Evolutionary conservation across 768 basidiomycete species (phyloP).

Genomic region (Podaxis sp.): DNA sequence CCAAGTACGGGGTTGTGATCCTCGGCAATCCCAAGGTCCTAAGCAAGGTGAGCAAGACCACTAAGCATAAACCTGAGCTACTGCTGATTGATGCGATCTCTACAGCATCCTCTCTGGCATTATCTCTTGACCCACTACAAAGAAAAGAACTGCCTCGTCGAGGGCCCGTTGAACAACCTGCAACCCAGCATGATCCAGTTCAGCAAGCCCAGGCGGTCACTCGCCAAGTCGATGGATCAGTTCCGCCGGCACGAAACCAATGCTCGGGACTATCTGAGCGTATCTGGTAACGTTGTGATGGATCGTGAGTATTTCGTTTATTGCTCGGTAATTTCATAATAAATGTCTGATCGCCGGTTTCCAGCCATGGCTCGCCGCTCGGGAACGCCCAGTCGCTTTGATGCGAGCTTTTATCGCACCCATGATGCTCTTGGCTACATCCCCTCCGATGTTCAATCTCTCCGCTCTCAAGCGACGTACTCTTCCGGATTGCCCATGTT

Average conservation of each 20-base stretch:
- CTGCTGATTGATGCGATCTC: conserved; percentile 16
- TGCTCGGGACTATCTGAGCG: conserved; percentile 74
- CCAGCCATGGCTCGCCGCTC: conserved; percentile 60
- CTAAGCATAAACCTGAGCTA: conserved; percentile 5
- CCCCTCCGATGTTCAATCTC: conserved; percentile 92
- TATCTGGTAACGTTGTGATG: conserved; percentile 39
- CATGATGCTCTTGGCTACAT: conserved; percentile 94
- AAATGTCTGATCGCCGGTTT: conserved; percentile 7
- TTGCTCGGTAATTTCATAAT: neutral
- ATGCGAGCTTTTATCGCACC: conserved; percentile 92
- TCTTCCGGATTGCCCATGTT: conserved; percentile 91
- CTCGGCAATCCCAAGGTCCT: conserved; percentile 99
- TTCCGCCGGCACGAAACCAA: conserved; percentile 92
- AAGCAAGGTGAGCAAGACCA: conserved; percentile 76
- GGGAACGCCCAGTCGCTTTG: conserved; percentile 93
- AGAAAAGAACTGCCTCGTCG: conserved; percentile 90
- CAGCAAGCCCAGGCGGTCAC: conserved; percentile 91
- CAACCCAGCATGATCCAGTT: conserved; percentile 99
- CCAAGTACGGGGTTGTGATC: conserved; percentile 98
- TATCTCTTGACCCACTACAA: conserved; percentile 98
- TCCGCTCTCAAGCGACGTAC: conserved; percentile 95
- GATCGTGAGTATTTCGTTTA: conserved; percentile 46
- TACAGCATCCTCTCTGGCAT: conserved; percentile 96
- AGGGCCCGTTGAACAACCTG: conserved; percentile 94
- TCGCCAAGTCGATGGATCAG: conserved; percentile 88